Conservation (phyloP, 257 asterid genomes). For the Lavandula angustifolia region DNA sequence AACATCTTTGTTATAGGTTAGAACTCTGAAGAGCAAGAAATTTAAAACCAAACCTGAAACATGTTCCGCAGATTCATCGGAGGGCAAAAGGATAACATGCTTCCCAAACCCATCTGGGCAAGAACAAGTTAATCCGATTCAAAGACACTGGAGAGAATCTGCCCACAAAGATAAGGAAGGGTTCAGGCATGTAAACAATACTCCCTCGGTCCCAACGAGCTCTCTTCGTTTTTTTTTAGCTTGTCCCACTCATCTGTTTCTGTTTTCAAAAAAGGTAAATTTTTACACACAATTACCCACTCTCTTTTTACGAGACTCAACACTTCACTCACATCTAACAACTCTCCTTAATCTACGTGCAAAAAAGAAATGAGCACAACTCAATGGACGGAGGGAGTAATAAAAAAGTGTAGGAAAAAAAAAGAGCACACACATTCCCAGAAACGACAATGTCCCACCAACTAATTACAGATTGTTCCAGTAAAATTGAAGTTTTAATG, state of each 20-base stretch:
- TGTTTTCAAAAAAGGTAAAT: no score
- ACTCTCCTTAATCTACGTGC: no score
- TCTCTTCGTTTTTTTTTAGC: no score
- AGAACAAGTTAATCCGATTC: slow-evolving; percentile 13
- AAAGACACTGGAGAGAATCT: slow-evolving; percentile 1
- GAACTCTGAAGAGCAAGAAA: neutral
- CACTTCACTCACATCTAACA: no score
- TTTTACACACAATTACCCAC: no score
- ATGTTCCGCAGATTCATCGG: slow-evolving; percentile 41
- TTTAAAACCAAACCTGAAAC: slow-evolving; percentile 60
- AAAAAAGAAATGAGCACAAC: no score
- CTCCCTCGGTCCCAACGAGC: no score
- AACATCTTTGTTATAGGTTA: neutral
- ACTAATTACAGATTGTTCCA: neutral
- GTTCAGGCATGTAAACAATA: neutral
- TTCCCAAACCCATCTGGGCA: slow-evolving; percentile 50
- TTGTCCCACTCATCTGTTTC: no score
- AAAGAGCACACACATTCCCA: neutral
- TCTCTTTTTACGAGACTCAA: no score
- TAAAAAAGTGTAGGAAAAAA: neutral
- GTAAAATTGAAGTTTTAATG: slow-evolving; percentile 1
- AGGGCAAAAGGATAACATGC: slow-evolving; percentile 43
- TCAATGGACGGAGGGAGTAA: no score
- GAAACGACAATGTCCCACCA: slow-evolving; percentile 9
- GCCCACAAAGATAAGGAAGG: slow-evolving; percentile 12